A percentile compares a stretch with the other conserved stretches of the same genome.
Conservation (phyloP, 768 basidiomycete species). For the Russula lepida region DNA sequence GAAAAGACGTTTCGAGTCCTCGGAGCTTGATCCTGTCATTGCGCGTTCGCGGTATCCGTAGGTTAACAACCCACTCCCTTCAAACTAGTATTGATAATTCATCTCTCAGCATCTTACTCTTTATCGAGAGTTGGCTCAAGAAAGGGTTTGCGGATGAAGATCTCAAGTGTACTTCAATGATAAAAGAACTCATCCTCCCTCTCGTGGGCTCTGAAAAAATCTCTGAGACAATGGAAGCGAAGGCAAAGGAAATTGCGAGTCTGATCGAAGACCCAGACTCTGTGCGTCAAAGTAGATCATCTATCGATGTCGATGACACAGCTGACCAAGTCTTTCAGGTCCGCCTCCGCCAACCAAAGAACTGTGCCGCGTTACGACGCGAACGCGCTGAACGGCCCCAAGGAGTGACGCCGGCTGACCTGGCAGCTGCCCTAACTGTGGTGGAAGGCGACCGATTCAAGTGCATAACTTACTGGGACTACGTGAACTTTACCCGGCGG, state of each 20-base stretch:
- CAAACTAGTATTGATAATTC: background rate
- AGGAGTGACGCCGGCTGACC: background rate
- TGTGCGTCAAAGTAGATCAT: background rate
- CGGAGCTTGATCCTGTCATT: background rate
- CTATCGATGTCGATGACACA: background rate
- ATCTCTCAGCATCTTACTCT: conserved; percentile 3
- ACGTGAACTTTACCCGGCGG: conserved; percentile 4
- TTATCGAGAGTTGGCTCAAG: conserved; percentile 13
- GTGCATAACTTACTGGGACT: conserved; percentile 13
- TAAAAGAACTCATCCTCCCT: background rate
- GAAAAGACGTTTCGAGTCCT: conserved; percentile 5
- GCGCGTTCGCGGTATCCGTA: background rate
- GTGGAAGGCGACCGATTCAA: conserved; percentile 12
- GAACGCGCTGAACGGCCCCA: background rate
- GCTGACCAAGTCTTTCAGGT: background rate
- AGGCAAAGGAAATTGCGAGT: background rate
- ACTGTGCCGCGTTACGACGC: background rate
- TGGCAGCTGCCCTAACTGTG: conserved; percentile 7
- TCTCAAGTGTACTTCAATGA: background rate
- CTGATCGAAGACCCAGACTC: background rate
- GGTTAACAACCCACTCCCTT: background rate
- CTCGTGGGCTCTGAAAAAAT: background rate
- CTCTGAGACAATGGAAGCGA: conserved; percentile 5
- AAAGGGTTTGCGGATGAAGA: conserved; percentile 12
- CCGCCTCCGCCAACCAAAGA: background rate